phyloP scores from a whole-genome alignment of 2,329 filamentous ascomycete species.

The Epichloe baconii region DNA sequence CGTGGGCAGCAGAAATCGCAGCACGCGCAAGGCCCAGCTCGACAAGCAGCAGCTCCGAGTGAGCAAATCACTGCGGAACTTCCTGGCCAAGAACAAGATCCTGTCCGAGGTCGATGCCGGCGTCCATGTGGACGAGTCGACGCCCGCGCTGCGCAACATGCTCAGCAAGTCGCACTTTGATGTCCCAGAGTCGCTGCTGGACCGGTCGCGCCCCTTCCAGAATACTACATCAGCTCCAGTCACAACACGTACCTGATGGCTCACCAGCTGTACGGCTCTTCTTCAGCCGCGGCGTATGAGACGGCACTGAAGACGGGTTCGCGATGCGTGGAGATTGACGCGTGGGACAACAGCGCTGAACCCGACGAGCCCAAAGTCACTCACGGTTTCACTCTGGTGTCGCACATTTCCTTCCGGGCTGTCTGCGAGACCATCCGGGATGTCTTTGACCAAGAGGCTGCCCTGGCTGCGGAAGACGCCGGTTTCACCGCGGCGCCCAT shows the following conservation, averaged over 20 bases:
- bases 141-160: slow-evolving; percentile 33
- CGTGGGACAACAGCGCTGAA: slow-evolving; percentile 52
- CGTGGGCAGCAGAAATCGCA: slow-evolving; percentile 48
- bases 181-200: slow-evolving; percentile 40
- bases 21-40: slow-evolving; percentile 32
- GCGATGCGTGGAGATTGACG: slow-evolving; percentile 61
- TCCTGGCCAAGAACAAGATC: slow-evolving; percentile 39
- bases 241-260: slow-evolving; percentile 63
- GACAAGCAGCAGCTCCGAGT: slow-evolving; percentile 43
- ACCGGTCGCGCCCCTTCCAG: slow-evolving; percentile 46
- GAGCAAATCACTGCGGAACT: slow-evolving; percentile 43
- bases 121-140: slow-evolving; percentile 27
- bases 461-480: slow-evolving; percentile 21
- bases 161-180: slow-evolving; percentile 44
- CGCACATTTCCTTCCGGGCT: slow-evolving; percentile 48
- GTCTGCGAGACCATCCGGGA: slow-evolving; percentile 55
- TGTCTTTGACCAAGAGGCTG: slow-evolving; percentile 44
- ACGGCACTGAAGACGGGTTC: slow-evolving; percentile 49
- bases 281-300: slow-evolving; percentile 49
- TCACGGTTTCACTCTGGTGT: slow-evolving; percentile 56
- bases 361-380: slow-evolving; percentile 55
- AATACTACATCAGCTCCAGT: slow-evolving; percentile 61
- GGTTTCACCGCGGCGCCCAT: slow-evolving; percentile 40
- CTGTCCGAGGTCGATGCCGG: slow-evolving; percentile 35
- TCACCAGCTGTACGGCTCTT: slow-evolving; percentile 54